Evolutionary conservation across 1,284 basidiomycete genomes (phyloP).

Genomic region (Rhodotorula glutinis): DNA sequence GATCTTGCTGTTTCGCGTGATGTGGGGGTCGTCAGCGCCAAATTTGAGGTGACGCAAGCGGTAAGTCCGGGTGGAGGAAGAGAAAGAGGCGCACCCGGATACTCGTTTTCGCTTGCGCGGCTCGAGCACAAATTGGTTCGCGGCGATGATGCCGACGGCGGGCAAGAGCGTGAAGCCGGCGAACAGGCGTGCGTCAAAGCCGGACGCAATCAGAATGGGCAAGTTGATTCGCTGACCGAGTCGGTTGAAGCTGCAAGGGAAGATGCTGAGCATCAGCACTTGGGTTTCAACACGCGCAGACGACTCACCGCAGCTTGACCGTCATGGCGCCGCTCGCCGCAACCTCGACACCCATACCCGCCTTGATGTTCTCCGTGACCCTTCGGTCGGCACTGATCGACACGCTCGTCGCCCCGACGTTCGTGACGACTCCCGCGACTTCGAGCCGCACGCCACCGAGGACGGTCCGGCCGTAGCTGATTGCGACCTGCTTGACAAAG

Average conservation of each 20-base stretch:
- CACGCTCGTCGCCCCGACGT: constrained; percentile 43
- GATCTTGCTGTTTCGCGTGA: constrained; percentile 45
- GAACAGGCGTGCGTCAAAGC: constrained; percentile 54
- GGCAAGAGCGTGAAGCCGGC: constrained; percentile 58
- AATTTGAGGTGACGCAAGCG: no score
- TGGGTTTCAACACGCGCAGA: no score
- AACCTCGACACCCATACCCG: constrained; percentile 46
- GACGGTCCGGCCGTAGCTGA: constrained; percentile 51
- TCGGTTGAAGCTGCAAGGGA: constrained; percentile 52
- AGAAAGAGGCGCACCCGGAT: constrained; percentile 51
- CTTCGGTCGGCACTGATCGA: constrained; percentile 47
- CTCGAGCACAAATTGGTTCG: constrained; percentile 60
- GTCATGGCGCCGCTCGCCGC: constrained; percentile 46
- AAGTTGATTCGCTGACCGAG: constrained; percentile 58
- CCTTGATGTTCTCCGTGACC: constrained; percentile 47
- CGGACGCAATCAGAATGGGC: constrained; percentile 57
- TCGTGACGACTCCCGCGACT: constrained; percentile 48
- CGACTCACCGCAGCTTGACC: constrained; percentile 43
- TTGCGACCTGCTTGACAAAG: constrained; percentile 33
- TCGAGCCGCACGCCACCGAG: constrained; percentile 52
- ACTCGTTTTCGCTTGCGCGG: constrained; percentile 56
- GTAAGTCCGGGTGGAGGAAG: background rate
- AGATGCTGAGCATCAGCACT: no score
- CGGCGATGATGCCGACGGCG: constrained; percentile 54
- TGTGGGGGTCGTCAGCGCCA: background rate